Percentiles rank a stretch among this genome's conserved stretches.
These are phyloP conservation scores for Primulina tabacum DNA, from an alignment of 257 asterid genomes.

Conservation along the genomic window DNA sequence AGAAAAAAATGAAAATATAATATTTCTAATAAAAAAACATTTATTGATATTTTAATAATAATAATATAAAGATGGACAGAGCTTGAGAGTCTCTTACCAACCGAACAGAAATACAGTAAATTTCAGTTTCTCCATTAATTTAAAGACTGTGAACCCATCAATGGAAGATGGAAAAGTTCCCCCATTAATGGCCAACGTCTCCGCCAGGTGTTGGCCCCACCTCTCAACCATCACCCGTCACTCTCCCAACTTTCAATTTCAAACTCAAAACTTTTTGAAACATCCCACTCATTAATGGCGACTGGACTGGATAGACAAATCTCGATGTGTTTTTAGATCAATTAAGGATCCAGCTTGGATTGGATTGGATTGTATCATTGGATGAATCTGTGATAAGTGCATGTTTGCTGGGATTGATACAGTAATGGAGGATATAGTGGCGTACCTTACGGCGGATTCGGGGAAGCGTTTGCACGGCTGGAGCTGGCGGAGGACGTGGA, in stretches of 20 bases:
- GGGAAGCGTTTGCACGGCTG: constrained; percentile 89
- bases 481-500: constrained; percentile 94
- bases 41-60: too few relatives aligned
- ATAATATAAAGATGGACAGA: not conserved
- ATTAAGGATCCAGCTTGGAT: not conserved
- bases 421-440: not conserved
- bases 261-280: not conserved
- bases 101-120: not conserved
- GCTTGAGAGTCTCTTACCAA: not conserved
- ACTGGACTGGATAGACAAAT: not conserved
- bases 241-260: not conserved
- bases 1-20: too few relatives aligned
- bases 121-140: not conserved
- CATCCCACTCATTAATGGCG: not conserved
- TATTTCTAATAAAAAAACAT: not conserved
- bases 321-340: not conserved
- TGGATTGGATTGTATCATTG: not conserved
- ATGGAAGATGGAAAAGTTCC: not conserved
- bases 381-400: too few relatives aligned
- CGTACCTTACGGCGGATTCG: constrained; percentile 83
- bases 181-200: not conserved
- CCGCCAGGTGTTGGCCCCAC: not conserved
- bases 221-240: not conserved
- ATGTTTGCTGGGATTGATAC: too few relatives aligned
- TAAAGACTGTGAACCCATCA: not conserved